A percentile compares a stretch with the other conserved stretches of the same genome.
Evolutionary conservation across 768 basidiomycete species (phyloP).

Genomic region (Lanmaoa rubissima): DNA sequence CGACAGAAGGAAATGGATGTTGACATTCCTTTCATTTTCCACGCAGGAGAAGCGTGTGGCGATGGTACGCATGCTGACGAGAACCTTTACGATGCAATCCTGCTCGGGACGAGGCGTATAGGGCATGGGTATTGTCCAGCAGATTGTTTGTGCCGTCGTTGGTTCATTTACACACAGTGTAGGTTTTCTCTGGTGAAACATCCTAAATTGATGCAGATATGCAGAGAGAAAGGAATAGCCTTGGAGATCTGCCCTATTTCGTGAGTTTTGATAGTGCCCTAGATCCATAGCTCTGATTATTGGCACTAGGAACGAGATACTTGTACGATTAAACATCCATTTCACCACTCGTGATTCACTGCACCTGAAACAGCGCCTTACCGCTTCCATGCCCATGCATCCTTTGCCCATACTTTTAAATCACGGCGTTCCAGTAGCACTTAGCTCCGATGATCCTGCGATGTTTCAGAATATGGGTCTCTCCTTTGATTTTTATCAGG

Average conservation of each 20-base stretch:
- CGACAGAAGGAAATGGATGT: slow-evolving; percentile 56
- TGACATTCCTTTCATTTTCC: slow-evolving; percentile 70
- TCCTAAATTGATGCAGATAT: slow-evolving; percentile 66
- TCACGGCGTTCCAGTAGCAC: slow-evolving; percentile 66
- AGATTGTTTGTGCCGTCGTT: not conserved
- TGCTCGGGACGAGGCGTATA: slow-evolving; percentile 76
- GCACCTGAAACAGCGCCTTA: slow-evolving; percentile 50
- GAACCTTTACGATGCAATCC: slow-evolving; percentile 77
- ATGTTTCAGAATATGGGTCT: slow-evolving; percentile 78
- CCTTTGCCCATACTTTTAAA: slow-evolving; percentile 71
- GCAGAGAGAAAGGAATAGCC: slow-evolving; percentile 59
- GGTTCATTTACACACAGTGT: not conserved
- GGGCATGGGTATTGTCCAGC: slow-evolving; percentile 62
- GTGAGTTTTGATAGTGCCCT: slow-evolving; percentile 40
- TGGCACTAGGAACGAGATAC: slow-evolving; percentile 60
- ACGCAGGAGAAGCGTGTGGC: slow-evolving; percentile 78
- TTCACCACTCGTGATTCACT: not conserved
- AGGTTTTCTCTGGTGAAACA: slow-evolving; percentile 79
- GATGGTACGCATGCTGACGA: slow-evolving; percentile 69
- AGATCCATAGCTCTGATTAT: not conserved
- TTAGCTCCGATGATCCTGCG: slow-evolving; percentile 75
- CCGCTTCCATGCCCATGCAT: slow-evolving; percentile 79
- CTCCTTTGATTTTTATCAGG: slow-evolving; percentile 79
- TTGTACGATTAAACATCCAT: slow-evolving; percentile 41
- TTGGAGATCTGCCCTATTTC: slow-evolving; percentile 82